These are phyloP conservation scores for Geum urbanum DNA, from an alignment of 306 rosid genomes.

Conservation along the genomic window DNA sequence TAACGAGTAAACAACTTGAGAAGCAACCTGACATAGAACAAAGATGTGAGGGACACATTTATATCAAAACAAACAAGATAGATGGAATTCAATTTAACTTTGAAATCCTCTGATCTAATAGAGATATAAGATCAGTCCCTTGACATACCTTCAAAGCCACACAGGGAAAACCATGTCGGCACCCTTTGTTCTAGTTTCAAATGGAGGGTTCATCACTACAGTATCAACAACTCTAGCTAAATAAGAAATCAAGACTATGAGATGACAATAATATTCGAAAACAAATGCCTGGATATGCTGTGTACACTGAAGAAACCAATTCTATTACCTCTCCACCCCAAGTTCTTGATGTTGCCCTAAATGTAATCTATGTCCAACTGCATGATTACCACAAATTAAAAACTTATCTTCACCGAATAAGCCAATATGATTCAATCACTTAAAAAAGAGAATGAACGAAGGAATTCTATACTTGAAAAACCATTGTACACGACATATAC, in stretches of 20 bases:
- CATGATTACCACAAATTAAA: constrained; percentile 35
- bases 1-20: constrained; percentile 87
- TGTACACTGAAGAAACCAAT: neutral
- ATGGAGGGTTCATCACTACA: constrained; percentile 90
- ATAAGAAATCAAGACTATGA: constrained; percentile 18
- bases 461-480: neutral
- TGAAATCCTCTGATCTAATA: neutral
- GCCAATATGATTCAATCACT: constrained; percentile 9
- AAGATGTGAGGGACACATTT: constrained; percentile 15
- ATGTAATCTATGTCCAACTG: constrained; percentile 81
- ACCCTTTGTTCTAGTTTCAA: constrained; percentile 83
- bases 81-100: neutral
- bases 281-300: neutral
- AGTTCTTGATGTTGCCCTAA: constrained; percentile 56
- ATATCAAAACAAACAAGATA: constrained; percentile 1
- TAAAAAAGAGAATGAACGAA: neutral
- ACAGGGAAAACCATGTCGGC: constrained; percentile 76
- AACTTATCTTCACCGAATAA: no score
- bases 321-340: constrained; percentile 66
- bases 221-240: constrained; percentile 76
- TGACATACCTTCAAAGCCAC: constrained; percentile 66
- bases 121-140: constrained; percentile 14
- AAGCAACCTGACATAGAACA: constrained; percentile 57
- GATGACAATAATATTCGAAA: constrained; percentile 16
- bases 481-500: neutral